phyloP scores from a whole-genome alignment of 345 rosid genomes.

The Sapria himalayana region DNA sequence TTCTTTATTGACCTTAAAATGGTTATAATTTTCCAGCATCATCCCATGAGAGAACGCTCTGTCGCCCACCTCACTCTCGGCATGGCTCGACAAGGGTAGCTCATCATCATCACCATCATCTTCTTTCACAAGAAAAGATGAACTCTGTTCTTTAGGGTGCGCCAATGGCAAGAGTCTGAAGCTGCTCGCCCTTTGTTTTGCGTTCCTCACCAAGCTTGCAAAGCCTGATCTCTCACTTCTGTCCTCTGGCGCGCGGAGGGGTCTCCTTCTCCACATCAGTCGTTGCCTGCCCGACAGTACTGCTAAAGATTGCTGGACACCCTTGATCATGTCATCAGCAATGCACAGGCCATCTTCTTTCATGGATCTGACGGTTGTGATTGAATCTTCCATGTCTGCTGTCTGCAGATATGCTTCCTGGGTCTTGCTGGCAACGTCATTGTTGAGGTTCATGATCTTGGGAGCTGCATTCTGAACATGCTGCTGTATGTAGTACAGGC shows the following conservation, averaged over 20 bases:
- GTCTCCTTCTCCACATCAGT: too few species aligned
- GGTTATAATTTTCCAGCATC: conserved; percentile 23
- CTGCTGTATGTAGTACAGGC: conserved; percentile 75
- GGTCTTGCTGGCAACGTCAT: conserved; percentile 29
- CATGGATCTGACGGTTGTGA: conserved; percentile 49
- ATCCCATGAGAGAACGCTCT: too few species aligned
- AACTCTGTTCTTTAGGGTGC: conserved; percentile 30
- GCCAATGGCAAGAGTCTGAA: conserved; percentile 57
- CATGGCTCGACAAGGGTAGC: conserved; percentile 24
- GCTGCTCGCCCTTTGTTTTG: conserved; percentile 50
- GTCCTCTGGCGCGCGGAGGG: too few species aligned
- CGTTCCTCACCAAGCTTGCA: too few species aligned
- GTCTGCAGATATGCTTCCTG: conserved; percentile 44
- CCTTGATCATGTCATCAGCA: conserved; percentile 75
- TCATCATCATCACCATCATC: too few species aligned
- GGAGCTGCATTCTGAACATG: conserved; percentile 62
- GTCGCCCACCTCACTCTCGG: conserved; percentile 17
- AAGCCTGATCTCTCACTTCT: too few species aligned
- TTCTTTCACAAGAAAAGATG: conserved; percentile 21
- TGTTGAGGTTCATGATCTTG: conserved; percentile 37
- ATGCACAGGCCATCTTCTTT: conserved; percentile 51
- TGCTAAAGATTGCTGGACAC: conserved; percentile 40
- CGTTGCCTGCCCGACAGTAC: conserved; percentile 50
- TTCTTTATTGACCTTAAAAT: conserved; percentile 60
- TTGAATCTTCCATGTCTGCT: conserved; percentile 69